These are phyloP conservation scores for Podila epicladia DNA, from an alignment of 192 early-diverging fungal genomes.

Conservation along the genomic window DNA sequence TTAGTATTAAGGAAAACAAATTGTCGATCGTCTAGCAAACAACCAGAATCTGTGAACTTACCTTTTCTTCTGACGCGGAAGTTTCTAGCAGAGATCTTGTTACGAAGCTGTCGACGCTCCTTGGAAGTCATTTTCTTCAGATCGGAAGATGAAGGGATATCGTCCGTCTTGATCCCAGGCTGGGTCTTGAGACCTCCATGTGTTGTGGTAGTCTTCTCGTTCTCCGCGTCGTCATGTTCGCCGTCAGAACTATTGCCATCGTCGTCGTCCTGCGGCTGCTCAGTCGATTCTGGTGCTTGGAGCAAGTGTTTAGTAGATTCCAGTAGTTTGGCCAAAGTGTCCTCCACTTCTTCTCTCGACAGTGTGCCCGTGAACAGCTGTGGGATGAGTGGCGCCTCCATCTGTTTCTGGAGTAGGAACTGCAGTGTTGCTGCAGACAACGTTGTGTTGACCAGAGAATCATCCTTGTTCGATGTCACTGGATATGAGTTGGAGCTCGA, in stretches of 20 bases:
- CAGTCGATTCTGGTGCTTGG: slow-evolving; percentile 5
- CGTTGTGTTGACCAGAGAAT: slow-evolving; percentile 24
- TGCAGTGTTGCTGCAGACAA: slow-evolving; percentile 39
- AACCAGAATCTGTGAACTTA: slow-evolving; percentile 12
- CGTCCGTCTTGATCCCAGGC: slow-evolving; percentile 45
- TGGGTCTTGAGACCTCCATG: slow-evolving; percentile 40
- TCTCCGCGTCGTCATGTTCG: slow-evolving; percentile 3
- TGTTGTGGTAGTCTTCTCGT: slow-evolving; percentile 8
- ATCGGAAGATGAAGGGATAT: slow-evolving; percentile 53
- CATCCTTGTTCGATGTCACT: background rate
- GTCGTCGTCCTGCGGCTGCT: background rate
- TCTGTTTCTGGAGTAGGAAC: slow-evolving; percentile 41
- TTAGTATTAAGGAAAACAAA: background rate
- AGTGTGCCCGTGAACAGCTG: slow-evolving; percentile 35
- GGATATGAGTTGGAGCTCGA: background rate
- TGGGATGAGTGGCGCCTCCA: slow-evolving; percentile 35
- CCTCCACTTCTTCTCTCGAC: slow-evolving; percentile 34
- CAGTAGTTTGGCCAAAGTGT: slow-evolving; percentile 18
- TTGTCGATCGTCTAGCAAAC: background rate
- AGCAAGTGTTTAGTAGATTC: slow-evolving; percentile 41
- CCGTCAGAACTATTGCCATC: background rate
- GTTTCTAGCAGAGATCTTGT: slow-evolving; percentile 89
- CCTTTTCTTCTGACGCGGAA: slow-evolving; percentile 86
- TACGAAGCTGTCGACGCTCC: slow-evolving; percentile 83
- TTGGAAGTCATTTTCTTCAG: slow-evolving; percentile 74